Conservation (phyloP, 1,284 basidiomycete species). For the Cutaneotrichosporon sp. region DNA sequence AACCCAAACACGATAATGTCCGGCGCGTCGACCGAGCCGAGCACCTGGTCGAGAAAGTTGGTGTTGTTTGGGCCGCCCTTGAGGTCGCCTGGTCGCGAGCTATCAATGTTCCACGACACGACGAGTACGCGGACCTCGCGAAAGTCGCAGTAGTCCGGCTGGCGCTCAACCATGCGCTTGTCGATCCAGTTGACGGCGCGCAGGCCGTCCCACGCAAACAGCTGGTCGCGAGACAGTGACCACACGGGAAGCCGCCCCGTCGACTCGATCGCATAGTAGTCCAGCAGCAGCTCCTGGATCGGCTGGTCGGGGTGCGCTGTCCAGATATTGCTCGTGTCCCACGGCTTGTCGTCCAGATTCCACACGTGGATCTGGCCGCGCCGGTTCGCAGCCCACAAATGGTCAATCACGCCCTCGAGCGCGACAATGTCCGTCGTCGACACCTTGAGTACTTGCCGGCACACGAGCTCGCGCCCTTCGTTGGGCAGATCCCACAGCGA, state of each 20-base stretch:
- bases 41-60: conserved; percentile 65
- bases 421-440: conserved; percentile 71
- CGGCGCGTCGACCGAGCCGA: conserved; percentile 65
- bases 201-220: conserved; percentile 87
- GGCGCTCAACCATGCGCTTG: conserved; percentile 65
- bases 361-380: conserved; percentile 79
- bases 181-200: conserved; percentile 81
- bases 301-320: conserved; percentile 73
- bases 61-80: conserved; percentile 59
- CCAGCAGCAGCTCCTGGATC: conserved; percentile 64
- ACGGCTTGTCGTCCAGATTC: conserved; percentile 64
- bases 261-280: conserved; percentile 63
- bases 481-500: conserved; percentile 60
- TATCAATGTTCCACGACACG: conserved; percentile 90
- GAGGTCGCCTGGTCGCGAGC: conserved; percentile 72
- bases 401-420: conserved; percentile 70
- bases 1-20: conserved; percentile 92
- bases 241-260: conserved; percentile 61
- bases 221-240: conserved; percentile 70
- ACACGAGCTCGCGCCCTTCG: conserved; percentile 25
- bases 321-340: conserved; percentile 87
- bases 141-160: conserved; percentile 72
- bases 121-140: conserved; percentile 72
- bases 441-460: conserved; percentile 57
- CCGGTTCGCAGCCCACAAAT: conserved; percentile 78